Percentiles rank a stretch among this genome's conserved stretches.
Evolutionary conservation across 177 flowering plant genomes (phyloP).

Genomic region (Vitis hybrid): DNA sequence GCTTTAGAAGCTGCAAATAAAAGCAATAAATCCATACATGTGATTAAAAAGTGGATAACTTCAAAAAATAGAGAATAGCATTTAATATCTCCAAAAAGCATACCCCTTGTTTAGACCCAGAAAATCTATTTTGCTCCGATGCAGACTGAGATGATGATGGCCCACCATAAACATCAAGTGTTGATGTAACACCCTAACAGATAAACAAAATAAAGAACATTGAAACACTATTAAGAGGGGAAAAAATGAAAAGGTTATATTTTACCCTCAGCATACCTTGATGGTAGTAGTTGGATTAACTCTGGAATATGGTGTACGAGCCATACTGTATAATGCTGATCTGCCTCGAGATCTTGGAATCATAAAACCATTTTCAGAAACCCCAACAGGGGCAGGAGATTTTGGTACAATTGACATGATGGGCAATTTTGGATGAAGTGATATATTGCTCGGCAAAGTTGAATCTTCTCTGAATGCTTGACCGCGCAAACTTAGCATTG

Average conservation of each 20-base stretch:
- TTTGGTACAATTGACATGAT: constrained; percentile 34
- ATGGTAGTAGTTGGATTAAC: constrained; percentile 23
- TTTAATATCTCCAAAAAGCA: background rate
- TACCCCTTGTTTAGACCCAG: constrained; percentile 51
- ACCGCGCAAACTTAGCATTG: constrained; percentile 41
- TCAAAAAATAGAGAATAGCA: background rate
- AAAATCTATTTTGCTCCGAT: constrained; percentile 26
- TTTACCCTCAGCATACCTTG: constrained; percentile 36
- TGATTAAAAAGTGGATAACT: background rate
- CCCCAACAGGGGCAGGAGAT: constrained; percentile 26
- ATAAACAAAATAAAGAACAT: constrained; percentile 1
- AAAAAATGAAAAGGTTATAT: background rate
- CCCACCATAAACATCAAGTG: constrained; percentile 30
- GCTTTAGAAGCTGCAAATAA: constrained; percentile 57
- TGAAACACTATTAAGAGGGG: background rate
- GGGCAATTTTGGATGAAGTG: constrained; percentile 36
- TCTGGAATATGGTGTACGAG: constrained; percentile 87
- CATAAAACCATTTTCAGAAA: constrained; percentile 48
- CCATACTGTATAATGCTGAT: constrained; percentile 82
- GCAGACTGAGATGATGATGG: constrained; percentile 43
- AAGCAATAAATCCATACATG: constrained; percentile 1
- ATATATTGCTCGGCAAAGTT: constrained; percentile 20
- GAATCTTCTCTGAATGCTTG: constrained; percentile 40
- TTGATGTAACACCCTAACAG: constrained; percentile 27
- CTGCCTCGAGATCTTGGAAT: constrained; percentile 72